Percentiles rank a stretch among this genome's conserved stretches.
These are phyloP conservation scores for Claviceps arundinis DNA, from an alignment of 2,329 filamentous ascomycete species.

Conservation along the genomic window DNA sequence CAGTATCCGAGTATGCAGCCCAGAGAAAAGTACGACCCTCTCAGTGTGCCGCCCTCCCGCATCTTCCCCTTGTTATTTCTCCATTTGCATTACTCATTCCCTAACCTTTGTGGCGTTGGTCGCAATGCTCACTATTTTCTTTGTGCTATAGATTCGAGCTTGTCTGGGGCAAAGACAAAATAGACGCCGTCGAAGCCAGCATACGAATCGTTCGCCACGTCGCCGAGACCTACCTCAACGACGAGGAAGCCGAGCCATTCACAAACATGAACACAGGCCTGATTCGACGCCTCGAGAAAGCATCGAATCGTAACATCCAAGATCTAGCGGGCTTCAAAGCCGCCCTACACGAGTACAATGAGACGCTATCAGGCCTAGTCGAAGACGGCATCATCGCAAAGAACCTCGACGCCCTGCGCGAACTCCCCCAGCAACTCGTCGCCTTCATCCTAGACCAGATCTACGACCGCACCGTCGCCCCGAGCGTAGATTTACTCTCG, in stretches of 20 bases:
- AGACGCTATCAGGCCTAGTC: constrained; percentile 49
- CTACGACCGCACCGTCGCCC: constrained; percentile 86
- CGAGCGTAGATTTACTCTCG: constrained; percentile 67
- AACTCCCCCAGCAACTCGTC: constrained; percentile 58
- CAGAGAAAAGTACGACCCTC: constrained; percentile 46
- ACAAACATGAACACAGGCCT: constrained; percentile 61
- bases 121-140: not conserved
- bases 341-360: constrained; percentile 67
- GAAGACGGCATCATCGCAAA: constrained; percentile 57
- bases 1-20: constrained; percentile 70
- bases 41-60: not conserved
- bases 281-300: constrained; percentile 63
- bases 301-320: constrained; percentile 52
- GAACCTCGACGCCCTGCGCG: constrained; percentile 55
- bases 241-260: constrained; percentile 53
- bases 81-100: not conserved
- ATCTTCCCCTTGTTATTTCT: not conserved
- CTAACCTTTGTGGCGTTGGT: not conserved
- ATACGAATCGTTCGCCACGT: constrained; percentile 56
- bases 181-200: constrained; percentile 64
- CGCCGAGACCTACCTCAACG: constrained; percentile 64
- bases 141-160: constrained; percentile 37
- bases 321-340: constrained; percentile 55
- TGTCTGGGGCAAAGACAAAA: constrained; percentile 64
- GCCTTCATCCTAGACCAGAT: constrained; percentile 76